A percentile compares a stretch with the other conserved stretches of the same genome.
Conservation (phyloP, 2,329 filamentous ascomycete species). For the Zymoseptoria passerinii region DNA sequence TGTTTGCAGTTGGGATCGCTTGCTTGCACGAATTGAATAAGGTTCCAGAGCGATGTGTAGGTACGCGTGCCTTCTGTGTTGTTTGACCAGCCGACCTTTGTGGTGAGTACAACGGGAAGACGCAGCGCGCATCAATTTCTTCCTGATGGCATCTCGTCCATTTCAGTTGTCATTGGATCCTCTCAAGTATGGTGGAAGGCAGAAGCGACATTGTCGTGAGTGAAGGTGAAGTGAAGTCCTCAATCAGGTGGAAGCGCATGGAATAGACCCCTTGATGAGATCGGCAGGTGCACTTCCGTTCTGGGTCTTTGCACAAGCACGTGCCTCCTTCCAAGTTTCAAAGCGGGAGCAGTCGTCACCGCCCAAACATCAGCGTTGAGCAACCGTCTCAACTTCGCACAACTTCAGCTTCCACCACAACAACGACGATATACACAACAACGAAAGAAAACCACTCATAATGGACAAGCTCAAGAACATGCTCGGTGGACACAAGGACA, state of each 20-base stretch:
- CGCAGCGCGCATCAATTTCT: background rate
- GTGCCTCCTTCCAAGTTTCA: background rate
- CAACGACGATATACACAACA: background rate
- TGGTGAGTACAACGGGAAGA: background rate
- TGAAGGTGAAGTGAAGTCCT: background rate
- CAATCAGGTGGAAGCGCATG: background rate
- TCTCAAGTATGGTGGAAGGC: background rate
- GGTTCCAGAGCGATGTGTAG: background rate
- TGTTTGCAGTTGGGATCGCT: background rate
- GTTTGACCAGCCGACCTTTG: background rate
- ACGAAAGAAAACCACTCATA: background rate
- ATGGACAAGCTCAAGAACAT: constrained; percentile 21
- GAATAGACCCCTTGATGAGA: background rate
- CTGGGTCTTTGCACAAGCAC: background rate
- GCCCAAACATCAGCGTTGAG: background rate
- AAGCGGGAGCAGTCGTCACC: background rate
- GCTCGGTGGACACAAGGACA: constrained; percentile 14
- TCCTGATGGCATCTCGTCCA: background rate
- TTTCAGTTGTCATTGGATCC: background rate
- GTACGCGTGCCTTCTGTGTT: background rate
- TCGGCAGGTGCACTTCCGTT: background rate
- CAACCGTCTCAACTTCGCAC: background rate
- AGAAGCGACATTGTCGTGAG: background rate
- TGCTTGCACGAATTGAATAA: background rate
- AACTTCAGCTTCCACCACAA: background rate